Conservation (phyloP, 2,329 filamentous ascomycete genomes). For the Colletotrichum eleusines region DNA sequence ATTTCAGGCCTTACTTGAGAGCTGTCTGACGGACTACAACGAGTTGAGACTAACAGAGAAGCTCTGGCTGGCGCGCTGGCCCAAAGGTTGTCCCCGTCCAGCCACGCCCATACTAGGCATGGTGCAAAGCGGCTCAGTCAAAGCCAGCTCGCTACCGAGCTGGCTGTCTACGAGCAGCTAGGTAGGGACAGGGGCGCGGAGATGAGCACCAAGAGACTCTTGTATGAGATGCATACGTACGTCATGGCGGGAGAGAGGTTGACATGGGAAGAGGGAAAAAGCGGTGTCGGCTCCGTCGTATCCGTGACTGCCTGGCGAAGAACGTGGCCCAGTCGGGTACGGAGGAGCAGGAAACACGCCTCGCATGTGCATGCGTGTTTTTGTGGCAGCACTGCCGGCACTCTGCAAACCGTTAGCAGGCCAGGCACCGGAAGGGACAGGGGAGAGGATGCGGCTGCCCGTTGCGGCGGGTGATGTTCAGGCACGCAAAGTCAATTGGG, state of each 20-base stretch:
- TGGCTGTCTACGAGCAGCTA: neutral
- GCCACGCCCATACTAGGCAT: neutral
- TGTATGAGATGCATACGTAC: slow-evolving; percentile 21
- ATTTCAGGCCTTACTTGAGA: neutral
- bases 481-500: slow-evolving; percentile 37
- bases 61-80: neutral
- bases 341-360: neutral
- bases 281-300: slow-evolving; percentile 16
- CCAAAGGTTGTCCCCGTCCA: neutral
- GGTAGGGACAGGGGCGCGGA: slow-evolving; percentile 6
- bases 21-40: neutral
- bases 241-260: slow-evolving; percentile 7
- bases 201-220: slow-evolving; percentile 5
- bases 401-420: neutral
- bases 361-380: neutral
- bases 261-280: neutral
- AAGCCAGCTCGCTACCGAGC: neutral
- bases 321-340: neutral
- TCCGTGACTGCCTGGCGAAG: neutral
- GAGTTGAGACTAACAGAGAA: neutral
- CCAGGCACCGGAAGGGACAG: neutral
- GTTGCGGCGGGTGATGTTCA: slow-evolving; percentile 25
- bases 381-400: neutral
- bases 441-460: neutral
- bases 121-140: neutral